These are phyloP conservation scores for Glycine latifolia DNA, from an alignment of 306 rosid species.

Conservation along the genomic window DNA sequence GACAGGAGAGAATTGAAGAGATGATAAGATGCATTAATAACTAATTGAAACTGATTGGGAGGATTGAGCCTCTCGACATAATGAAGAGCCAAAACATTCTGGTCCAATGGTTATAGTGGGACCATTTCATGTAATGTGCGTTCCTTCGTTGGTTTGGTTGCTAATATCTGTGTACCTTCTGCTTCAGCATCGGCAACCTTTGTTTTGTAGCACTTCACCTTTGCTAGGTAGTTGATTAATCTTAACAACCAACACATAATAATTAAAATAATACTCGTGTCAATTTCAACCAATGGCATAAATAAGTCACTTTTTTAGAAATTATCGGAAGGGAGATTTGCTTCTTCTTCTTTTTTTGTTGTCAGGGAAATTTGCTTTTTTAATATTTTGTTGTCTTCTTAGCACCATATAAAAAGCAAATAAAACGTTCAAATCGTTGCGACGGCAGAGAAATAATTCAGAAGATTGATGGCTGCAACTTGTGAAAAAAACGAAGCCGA, in stretches of 20 bases:
- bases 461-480: constrained; percentile 6
- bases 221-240: constrained; percentile 1
- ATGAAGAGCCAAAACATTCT: constrained; percentile 47
- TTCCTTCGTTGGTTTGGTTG: constrained; percentile 24
- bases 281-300: constrained; percentile 25
- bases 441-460: constrained; percentile 44
- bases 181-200: constrained; percentile 38
- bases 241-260: constrained; percentile 11
- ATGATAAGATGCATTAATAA: not conserved
- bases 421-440: constrained; percentile 6
- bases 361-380: not conserved
- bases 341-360: not conserved
- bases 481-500: constrained; percentile 20
- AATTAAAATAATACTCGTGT: constrained; percentile 14
- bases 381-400: not conserved
- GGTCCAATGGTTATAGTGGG: constrained; percentile 40
- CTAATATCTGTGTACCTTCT: constrained; percentile 35
- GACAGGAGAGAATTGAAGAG: not conserved
- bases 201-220: constrained; percentile 42
- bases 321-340: constrained; percentile 29
- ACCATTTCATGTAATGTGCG: constrained; percentile 39
- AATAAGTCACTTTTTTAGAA: constrained; percentile 15
- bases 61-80: constrained; percentile 37
- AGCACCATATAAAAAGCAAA: not conserved
- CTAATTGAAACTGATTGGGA: not conserved